Conservation (phyloP, 352 stramenopile species). For the Phytophthora agathidicida region DNA sequence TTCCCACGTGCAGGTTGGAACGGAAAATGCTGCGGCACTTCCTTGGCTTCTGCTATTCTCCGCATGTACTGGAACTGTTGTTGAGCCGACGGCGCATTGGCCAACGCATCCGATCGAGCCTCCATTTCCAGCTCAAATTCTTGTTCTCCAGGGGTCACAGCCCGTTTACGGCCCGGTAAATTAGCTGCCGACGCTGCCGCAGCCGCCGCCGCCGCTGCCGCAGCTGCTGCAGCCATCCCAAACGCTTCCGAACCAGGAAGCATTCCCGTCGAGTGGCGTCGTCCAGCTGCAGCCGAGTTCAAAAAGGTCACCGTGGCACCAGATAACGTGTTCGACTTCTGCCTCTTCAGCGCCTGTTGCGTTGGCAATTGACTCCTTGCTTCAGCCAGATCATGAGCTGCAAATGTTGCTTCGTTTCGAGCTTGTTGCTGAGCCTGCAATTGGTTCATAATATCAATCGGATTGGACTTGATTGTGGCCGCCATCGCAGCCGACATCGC, state of each 20-base stretch:
- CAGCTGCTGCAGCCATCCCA: constrained; percentile 33
- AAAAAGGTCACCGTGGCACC: constrained; percentile 34
- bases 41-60: constrained; percentile 35
- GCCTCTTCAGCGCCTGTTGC: constrained; percentile 42
- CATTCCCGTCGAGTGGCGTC: constrained; percentile 56
- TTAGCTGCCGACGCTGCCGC: neutral
- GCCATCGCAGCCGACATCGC: constrained; percentile 21
- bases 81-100: constrained; percentile 8
- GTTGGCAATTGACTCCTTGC: constrained; percentile 27
- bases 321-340: constrained; percentile 44
- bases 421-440: constrained; percentile 14
- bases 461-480: constrained; percentile 17
- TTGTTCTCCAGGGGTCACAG: constrained; percentile 35
- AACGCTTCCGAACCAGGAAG: constrained; percentile 43
- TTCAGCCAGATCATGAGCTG: constrained; percentile 26
- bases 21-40: constrained; percentile 23
- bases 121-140: constrained; percentile 45
- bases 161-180: constrained; percentile 17
- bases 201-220: constrained; percentile 22
- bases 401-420: constrained; percentile 17
- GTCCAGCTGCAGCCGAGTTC: constrained; percentile 35
- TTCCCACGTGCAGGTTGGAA: constrained; percentile 37
- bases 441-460: constrained; percentile 23
- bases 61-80: constrained; percentile 34
- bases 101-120: constrained; percentile 17